A percentile compares a stretch with the other conserved stretches of the same genome.
Conservation (phyloP, 805 yeast species). For the Saturnispora zaruensis region DNA sequence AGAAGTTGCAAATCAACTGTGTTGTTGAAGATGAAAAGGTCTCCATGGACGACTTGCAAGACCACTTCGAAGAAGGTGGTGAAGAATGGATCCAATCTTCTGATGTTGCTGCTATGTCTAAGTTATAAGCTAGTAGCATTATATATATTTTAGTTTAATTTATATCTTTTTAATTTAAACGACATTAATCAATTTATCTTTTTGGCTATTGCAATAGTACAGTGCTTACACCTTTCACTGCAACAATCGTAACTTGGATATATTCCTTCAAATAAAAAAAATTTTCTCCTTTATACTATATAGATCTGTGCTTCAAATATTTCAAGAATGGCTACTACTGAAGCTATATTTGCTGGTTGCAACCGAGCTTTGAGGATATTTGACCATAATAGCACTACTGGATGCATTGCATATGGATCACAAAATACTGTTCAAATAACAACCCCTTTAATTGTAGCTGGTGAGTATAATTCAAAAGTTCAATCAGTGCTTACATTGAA, state of each 20-base stretch:
- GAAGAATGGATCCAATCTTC: slow-evolving; percentile 99
- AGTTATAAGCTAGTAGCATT: slow-evolving; percentile 51
- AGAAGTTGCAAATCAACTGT: slow-evolving; percentile 96
- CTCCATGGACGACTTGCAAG: slow-evolving; percentile 83
- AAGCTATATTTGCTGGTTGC: slow-evolving; percentile 65
- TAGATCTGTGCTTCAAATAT: too few species aligned
- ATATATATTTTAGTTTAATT: not conserved
- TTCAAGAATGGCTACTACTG: slow-evolving; percentile 22
- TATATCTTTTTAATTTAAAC: not conserved
- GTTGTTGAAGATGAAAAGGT: slow-evolving; percentile 97
- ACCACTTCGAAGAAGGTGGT: slow-evolving; percentile 61
- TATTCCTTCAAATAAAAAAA: not conserved
- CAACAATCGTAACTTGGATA: not conserved
- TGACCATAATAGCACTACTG: slow-evolving; percentile 35
- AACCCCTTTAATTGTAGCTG: slow-evolving; percentile 38
- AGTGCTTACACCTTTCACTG: too few species aligned
- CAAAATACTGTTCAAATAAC: slow-evolving; percentile 58
- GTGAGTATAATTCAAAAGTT: slow-evolving; percentile 32
- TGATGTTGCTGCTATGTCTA: slow-evolving; percentile 97
- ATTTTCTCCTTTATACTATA: not conserved
- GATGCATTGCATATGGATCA: slow-evolving; percentile 64
- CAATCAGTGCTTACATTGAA: slow-evolving; percentile 45
- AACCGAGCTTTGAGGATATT: slow-evolving; percentile 56
- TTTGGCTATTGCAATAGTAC: not conserved
- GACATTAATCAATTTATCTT: not conserved